Conservation (phyloP, 2,329 filamentous ascomycete species). For the Ophidiomyces ophidiicola region DNA sequence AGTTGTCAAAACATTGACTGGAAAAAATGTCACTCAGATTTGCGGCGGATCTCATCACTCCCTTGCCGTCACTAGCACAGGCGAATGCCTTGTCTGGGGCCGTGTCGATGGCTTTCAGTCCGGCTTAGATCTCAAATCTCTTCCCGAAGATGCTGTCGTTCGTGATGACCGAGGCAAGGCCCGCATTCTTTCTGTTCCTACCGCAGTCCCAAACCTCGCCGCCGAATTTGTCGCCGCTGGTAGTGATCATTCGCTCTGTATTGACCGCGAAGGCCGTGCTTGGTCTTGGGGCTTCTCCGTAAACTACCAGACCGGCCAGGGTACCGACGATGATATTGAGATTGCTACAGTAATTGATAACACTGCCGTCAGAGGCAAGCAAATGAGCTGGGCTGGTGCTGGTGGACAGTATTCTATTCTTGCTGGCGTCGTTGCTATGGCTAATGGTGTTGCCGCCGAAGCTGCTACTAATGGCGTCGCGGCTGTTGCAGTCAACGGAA, state of each 20-base stretch:
- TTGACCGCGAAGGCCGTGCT: conserved; percentile 56
- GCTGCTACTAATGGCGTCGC: no score
- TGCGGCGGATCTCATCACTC: conserved; percentile 68
- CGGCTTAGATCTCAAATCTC: conserved; percentile 46
- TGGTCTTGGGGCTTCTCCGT: conserved; percentile 71
- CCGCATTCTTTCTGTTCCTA: conserved; percentile 60
- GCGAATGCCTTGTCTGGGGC: conserved; percentile 48
- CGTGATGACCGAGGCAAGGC: conserved; percentile 53
- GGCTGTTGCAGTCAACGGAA: no score
- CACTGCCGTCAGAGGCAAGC: conserved; percentile 62
- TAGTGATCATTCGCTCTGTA: conserved; percentile 60
- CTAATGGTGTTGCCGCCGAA: conserved; percentile 6
- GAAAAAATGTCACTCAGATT: conserved; percentile 54
- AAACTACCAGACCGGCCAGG: conserved; percentile 70
- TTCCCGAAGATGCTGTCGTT: conserved; percentile 48
- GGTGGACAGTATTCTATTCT: conserved; percentile 60
- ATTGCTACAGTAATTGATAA: conserved; percentile 73
- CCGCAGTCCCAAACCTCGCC: conserved; percentile 47
- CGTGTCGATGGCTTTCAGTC: conserved; percentile 48
- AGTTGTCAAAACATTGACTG: conserved; percentile 52
- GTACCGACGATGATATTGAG: conserved; percentile 65
- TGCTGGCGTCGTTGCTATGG: neutral
- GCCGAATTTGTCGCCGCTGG: conserved; percentile 50
- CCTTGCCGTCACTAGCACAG: conserved; percentile 42
- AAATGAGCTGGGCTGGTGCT: conserved; percentile 66